These are phyloP conservation scores for Penicillium pancosmium DNA, from an alignment of 495 filamentous ascomycete genomes.

Conservation along the genomic window DNA sequence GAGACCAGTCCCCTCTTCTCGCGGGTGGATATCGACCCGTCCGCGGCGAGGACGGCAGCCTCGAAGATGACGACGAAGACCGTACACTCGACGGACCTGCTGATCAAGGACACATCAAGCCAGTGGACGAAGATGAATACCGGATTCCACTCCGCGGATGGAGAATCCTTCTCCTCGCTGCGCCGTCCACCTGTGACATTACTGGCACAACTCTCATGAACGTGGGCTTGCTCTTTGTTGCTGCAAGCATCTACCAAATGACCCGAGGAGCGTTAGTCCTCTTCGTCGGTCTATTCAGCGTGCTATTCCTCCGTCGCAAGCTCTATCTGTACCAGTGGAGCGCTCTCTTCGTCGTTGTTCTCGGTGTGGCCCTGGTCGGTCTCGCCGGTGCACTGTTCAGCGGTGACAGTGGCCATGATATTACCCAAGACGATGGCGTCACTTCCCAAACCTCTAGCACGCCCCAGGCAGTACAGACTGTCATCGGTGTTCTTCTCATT, in stretches of 20 bases:
- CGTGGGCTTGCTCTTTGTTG: constrained; percentile 88
- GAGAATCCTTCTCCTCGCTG: constrained; percentile 74
- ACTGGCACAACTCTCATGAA: constrained; percentile 96
- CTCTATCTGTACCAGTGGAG: constrained; percentile 87
- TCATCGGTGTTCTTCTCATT: constrained; percentile 85
- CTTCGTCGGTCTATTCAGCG: constrained; percentile 94
- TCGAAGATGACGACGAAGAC: constrained; percentile 55
- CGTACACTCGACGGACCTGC: constrained; percentile 30
- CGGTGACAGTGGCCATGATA: constrained; percentile 56
- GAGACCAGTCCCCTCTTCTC: constrained; percentile 44
- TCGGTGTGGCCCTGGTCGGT: constrained; percentile 87
- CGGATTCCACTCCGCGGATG: constrained; percentile 66
- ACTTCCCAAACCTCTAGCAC: constrained; percentile 38
- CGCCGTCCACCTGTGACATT: constrained; percentile 93
- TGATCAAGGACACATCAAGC: constrained; percentile 51
- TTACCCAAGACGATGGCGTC: constrained; percentile 34
- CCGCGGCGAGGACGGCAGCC: constrained; percentile 42
- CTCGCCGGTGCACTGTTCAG: constrained; percentile 81
- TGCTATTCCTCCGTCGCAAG: constrained; percentile 79
- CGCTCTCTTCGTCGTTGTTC: constrained; percentile 80
- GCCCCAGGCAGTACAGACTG: constrained; percentile 66
- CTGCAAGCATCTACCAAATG: constrained; percentile 97
- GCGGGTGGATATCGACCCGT: constrained; percentile 68
- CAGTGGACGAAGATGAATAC: constrained; percentile 44
- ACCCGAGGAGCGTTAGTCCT: constrained; percentile 91